Base-by-base conservation (phyloP, 306 rosid species). In the Carpinus fangiana region DNA sequence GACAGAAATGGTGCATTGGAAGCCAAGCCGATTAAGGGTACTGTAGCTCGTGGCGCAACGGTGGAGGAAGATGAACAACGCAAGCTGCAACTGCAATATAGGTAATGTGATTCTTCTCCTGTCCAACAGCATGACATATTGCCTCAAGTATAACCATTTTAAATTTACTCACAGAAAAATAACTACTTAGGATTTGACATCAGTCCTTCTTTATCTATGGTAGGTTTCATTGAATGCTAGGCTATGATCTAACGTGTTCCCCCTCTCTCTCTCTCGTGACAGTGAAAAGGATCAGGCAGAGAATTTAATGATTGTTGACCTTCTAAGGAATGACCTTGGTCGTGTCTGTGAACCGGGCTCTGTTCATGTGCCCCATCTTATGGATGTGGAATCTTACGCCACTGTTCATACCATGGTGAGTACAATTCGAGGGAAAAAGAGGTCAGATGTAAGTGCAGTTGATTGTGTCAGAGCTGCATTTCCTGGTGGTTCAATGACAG, bases 401-500 rank as follows among this genome's bases (percentile, higher is more conserved):
- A 93, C 97, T 7, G 99, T 95, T 46, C 99, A 95, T 79, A 93
- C 99, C 10, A 95, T 93, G 99, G 99, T 91, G 79, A 95, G 98
- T 78, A 95, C 98, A 12, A 89, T 95, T 76, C 91, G 92, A 7
- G 99, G 99, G 76, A 84, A 85, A 82, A 95, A 93, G 84, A 82
- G 67, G 81, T 64, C 89, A 18, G 83, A 89, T 79, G 26, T 84
- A 59, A 83, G 89, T 72, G 87, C 92, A 50, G 82, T 95, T 5
- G 94, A 95, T 64, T 95, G 98, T 52, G 90, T 95, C 48, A 89
- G 82, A 81, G 98, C 98, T 34, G 99, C 96, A 79, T 95, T 95
- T 89, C 98, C 99, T 0, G 98, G 99, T 51, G 98, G 99, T 78
- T 95, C 99, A 2, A 95, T 95, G 99, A 95, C 99, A 4, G 99